Percentiles rank a stretch among this genome's conserved stretches.
Conservation (phyloP, 2,329 filamentous ascomycete genomes). For the Ascochyta koolunga region DNA sequence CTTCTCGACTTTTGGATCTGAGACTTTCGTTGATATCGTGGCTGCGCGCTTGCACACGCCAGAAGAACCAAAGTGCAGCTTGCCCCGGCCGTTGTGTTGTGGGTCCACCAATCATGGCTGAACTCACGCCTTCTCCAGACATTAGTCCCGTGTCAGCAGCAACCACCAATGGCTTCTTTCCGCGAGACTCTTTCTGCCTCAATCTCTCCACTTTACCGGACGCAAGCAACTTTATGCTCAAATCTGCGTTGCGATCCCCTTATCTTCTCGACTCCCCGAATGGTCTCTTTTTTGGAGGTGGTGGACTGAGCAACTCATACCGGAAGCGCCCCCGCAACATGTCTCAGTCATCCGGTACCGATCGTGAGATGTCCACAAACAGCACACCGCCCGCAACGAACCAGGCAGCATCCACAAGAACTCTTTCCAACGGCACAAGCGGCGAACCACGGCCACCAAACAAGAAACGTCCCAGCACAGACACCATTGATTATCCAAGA, state of each 20-base stretch:
- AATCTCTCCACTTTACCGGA: conserved; percentile 48
- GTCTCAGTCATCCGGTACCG: conserved; percentile 51
- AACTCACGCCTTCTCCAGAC: conserved; percentile 49
- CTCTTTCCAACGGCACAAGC: conserved; percentile 31
- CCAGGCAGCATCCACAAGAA: conserved; percentile 37
- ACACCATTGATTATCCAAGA: conserved; percentile 52
- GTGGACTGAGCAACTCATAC: conserved; percentile 39
- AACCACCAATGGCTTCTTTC: conserved; percentile 47
- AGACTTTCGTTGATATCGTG: conserved; percentile 26
- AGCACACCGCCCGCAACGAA: conserved; percentile 36
- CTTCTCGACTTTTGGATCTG: conserved; percentile 15
- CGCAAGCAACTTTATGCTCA: conserved; percentile 45
- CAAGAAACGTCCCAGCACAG: conserved; percentile 49
- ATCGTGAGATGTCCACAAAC: conserved; percentile 46
- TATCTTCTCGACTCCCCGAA: conserved; percentile 48
- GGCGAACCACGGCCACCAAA: conserved; percentile 35
- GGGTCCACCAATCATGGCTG: conserved; percentile 49
- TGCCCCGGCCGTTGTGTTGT: conserved; percentile 31
- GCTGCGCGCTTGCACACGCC: conserved; percentile 36
- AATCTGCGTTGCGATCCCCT: conserved; percentile 46
- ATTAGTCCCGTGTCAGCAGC: conserved; percentile 52
- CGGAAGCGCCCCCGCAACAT: conserved; percentile 51
- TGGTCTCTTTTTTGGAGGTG: conserved; percentile 39
- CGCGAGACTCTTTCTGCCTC: conserved; percentile 49
- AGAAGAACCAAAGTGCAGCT: conserved; percentile 37